A percentile compares a stretch with the other conserved stretches of the same genome.
Conservation (phyloP, 139 green algal species). For the Astrephomene gubernaculifera region DNA sequence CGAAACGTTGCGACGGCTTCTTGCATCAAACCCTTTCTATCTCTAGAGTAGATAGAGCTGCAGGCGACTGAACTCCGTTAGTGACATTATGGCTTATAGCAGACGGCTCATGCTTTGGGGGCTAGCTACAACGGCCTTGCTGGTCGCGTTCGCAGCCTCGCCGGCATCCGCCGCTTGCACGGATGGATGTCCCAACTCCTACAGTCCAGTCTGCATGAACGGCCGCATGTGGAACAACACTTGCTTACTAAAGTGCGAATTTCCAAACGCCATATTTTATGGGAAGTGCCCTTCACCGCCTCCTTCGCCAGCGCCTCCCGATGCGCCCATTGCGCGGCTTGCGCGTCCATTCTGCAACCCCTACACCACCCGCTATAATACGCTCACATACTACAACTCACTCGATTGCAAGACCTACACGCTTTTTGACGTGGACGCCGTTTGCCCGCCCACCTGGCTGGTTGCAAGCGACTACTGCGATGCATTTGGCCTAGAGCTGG, state of each 20-base stretch:
- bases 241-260: background rate
- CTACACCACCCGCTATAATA: background rate
- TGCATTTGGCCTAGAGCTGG: background rate
- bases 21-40: no score
- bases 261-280: background rate
- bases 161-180: no score
- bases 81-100: no score
- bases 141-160: no score
- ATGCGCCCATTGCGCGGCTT: no score
- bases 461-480: background rate
- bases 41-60: no score
- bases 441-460: background rate
- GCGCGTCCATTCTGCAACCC: background rate
- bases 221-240: conserved; percentile 14
- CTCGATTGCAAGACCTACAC: background rate
- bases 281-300: background rate
- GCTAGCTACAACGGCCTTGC: no score
- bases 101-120: no score
- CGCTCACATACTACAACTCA: background rate
- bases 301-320: background rate
- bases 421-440: background rate
- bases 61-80: no score
- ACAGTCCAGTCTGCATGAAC: background rate
- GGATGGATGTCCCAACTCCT: no score
- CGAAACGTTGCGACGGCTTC: no score